Base-by-base conservation (phyloP, 2,329 filamentous ascomycete genomes). In the Teratosphaeria nubilosa region DNA sequence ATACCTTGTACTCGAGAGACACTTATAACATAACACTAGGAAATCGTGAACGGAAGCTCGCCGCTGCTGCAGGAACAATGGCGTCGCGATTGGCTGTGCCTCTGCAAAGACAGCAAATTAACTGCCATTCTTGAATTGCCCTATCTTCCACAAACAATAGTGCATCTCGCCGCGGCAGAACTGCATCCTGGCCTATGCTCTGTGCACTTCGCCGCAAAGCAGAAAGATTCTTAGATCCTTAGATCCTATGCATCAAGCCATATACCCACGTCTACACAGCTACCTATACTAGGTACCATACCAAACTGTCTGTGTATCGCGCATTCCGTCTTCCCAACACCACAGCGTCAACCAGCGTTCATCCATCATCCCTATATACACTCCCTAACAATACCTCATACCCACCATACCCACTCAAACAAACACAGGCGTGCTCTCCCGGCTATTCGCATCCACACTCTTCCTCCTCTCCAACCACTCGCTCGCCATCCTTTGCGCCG, bases 401-500 rank as follows among this genome's bases (percentile, higher is more conserved):
- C 41, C 20, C n/a, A 22, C 2, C 16, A 48, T 10, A n/a, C n/a
- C n/a, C 20, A 34, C 34, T 66, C 61, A 68, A 10, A 68, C 59
- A 60, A 67, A 67, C n/a, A 62, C 63, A 30, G 60, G 56, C 56
- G 58, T 57, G 31, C 55, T 62, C 58, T 58, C 63, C 54, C 53
- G 58, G 53, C 62, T 63, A 56, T 11, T 48, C 41, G 41, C 16
- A 48, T 48, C 41, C 9, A n/a, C 41, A 48, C 41, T 48, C 41
- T 48, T 48, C 41, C 64, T 62, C 58, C 63, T 66, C 52, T 65
- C 63, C 59, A 70, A 58, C 68, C 65, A 68, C 51, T 64, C 59
- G 10, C 64, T 67, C 53, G 66, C 67, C 62, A 69, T 59, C 54
- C 62, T 65, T 60, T 70, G 66, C 34, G 59, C 55, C n/a, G 55